A percentile compares a stretch with the other conserved stretches of the same genome.
These are phyloP conservation scores for Beauveria caledonica DNA, from an alignment of 2,329 filamentous ascomycete genomes.

Conservation along the genomic window DNA sequence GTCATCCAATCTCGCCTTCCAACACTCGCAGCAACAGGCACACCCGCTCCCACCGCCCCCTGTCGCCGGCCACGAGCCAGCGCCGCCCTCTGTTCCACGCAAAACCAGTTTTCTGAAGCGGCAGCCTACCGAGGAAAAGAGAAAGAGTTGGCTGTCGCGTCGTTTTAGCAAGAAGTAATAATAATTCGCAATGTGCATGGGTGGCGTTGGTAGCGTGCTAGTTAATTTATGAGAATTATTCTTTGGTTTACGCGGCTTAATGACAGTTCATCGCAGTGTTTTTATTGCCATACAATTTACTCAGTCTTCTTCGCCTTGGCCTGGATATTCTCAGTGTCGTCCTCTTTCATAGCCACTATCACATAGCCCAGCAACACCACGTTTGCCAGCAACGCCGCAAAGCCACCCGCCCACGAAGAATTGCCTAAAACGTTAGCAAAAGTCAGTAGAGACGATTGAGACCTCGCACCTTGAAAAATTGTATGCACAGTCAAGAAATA, in stretches of 20 bases:
- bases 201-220: conserved; percentile 20
- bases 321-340: conserved; percentile 42
- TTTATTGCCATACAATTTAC: conserved; percentile 19
- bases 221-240: conserved; percentile 10
- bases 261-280: neutral
- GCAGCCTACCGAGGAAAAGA: conserved; percentile 50
- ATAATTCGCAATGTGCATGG: conserved; percentile 19
- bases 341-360: conserved; percentile 84
- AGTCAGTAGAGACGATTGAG: neutral
- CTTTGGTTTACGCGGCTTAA: conserved; percentile 2
- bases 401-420: conserved; percentile 74
- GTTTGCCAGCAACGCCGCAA: conserved; percentile 85
- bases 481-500: conserved; percentile 77
- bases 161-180: conserved; percentile 60
- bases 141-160: conserved; percentile 83
- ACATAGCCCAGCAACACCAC: conserved; percentile 86
- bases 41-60: conserved; percentile 20
- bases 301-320: conserved; percentile 42
- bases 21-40: conserved; percentile 12
- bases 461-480: conserved; percentile 62
- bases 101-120: conserved; percentile 23
- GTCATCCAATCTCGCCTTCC: conserved; percentile 29
- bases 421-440: conserved; percentile 53
- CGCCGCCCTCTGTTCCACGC: conserved; percentile 18
- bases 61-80: conserved; percentile 14